These are phyloP conservation scores for Cadophora sp. DNA, from an alignment of 2,329 filamentous ascomycete genomes.

Conservation along the genomic window DNA sequence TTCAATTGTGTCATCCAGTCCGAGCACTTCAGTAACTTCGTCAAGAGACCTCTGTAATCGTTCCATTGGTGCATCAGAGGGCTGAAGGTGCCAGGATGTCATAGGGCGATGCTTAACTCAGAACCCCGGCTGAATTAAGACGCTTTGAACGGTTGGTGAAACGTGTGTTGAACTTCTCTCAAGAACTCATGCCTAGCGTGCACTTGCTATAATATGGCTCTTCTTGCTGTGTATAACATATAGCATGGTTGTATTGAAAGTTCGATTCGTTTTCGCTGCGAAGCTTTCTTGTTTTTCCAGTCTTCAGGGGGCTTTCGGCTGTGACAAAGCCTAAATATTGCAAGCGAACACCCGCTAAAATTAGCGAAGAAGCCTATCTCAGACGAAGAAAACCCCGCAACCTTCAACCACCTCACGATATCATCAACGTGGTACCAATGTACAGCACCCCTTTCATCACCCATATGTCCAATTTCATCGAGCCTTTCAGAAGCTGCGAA, in stretches of 20 bases:
- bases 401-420: background rate
- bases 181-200: slow-evolving; percentile 22
- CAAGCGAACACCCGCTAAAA: background rate
- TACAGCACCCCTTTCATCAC: slow-evolving; percentile 11
- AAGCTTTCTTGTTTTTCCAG: background rate
- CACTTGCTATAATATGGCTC: slow-evolving; percentile 1
- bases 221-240: slow-evolving; percentile 14
- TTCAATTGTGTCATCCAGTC: slow-evolving; percentile 8
- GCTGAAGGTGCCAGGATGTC: background rate
- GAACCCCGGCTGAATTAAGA: background rate
- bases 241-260: slow-evolving; percentile 17
- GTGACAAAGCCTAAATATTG: background rate
- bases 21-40: background rate
- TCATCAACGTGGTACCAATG: background rate
- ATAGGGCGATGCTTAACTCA: background rate
- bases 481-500: background rate
- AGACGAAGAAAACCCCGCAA: background rate
- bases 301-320: background rate
- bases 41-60: background rate
- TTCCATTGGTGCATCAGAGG: slow-evolving; percentile 17
- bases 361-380: slow-evolving; percentile 4
- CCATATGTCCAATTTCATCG: background rate
- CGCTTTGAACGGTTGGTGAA: slow-evolving; percentile 22
- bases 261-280: background rate
- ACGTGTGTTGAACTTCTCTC: slow-evolving; percentile 23